These are phyloP conservation scores for Cornus florida DNA, from an alignment of 148 eudicot genomes.

Conservation along the genomic window DNA sequence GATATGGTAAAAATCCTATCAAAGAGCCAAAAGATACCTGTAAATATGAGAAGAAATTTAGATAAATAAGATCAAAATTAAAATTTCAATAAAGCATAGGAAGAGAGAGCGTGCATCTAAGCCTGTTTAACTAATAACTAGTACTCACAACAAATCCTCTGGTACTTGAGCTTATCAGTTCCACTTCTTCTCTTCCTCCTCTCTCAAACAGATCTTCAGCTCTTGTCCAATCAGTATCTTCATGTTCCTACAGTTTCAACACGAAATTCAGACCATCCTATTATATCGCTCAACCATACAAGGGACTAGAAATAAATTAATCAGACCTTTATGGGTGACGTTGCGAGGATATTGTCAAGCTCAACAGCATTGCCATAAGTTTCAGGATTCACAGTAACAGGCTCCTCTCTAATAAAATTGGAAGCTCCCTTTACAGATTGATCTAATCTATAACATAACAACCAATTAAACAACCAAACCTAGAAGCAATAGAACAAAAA, in stretches of 20 bases:
- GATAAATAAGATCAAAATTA: neutral
- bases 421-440: constrained; percentile 43
- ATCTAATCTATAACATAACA: constrained; percentile 64
- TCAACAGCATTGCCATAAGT: constrained; percentile 34
- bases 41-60: constrained; percentile 3
- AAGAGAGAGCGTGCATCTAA: neutral
- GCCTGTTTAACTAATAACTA: neutral
- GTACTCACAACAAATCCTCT: constrained; percentile 84
- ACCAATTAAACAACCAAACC: constrained; percentile 23
- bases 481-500: neutral
- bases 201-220: constrained; percentile 53
- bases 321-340: constrained; percentile 50
- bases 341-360: constrained; percentile 38
- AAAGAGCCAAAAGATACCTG: constrained; percentile 91
- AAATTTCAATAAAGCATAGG: neutral
- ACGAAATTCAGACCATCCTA: constrained; percentile 18
- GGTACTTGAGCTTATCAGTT: constrained; percentile 75
- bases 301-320: constrained; percentile 1
- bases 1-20: constrained; percentile 94
- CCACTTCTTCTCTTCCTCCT: constrained; percentile 71
- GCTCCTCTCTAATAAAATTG: constrained; percentile 28
- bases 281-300: neutral
- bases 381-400: constrained; percentile 25
- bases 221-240: constrained; percentile 76
- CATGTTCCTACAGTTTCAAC: constrained; percentile 47